Conservation (phyloP, 2,329 filamentous ascomycete genomes). For the Trichoderma aggressivum region DNA sequence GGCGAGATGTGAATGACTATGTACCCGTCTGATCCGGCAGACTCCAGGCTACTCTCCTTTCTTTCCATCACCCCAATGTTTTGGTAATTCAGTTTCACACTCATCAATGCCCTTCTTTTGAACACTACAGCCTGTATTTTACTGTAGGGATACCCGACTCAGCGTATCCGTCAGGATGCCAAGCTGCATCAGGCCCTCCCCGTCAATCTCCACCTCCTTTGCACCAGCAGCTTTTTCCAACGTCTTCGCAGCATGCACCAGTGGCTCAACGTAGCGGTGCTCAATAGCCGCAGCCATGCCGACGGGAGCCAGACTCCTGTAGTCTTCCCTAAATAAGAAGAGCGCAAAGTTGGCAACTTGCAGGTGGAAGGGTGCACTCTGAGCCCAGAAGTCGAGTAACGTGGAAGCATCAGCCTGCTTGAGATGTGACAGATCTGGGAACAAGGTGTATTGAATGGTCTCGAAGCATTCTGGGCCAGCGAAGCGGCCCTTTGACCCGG, state of each 20-base stretch:
- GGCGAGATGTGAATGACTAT: neutral
- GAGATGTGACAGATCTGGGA: constrained; percentile 53
- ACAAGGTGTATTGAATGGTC: constrained; percentile 58
- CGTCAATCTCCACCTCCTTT: constrained; percentile 32
- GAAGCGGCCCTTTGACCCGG: constrained; percentile 41
- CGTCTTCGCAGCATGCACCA: constrained; percentile 43
- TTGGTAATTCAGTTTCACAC: neutral
- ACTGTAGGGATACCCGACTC: constrained; percentile 41
- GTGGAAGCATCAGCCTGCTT: constrained; percentile 40
- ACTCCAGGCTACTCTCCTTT: too few relatives aligned
- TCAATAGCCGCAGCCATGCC: constrained; percentile 57
- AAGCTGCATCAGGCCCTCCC: constrained; percentile 38
- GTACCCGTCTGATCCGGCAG: neutral
- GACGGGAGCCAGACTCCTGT: constrained; percentile 48
- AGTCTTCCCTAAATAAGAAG: constrained; percentile 49
- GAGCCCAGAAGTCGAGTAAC: constrained; percentile 50
- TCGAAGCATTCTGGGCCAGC: constrained; percentile 54
- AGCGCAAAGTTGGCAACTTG: constrained; percentile 60
- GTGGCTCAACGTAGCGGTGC: constrained; percentile 55
- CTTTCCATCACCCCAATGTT: neutral
- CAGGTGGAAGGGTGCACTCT: constrained; percentile 53
- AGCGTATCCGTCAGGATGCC: constrained; percentile 42
- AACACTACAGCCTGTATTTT: neutral
- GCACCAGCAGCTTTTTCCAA: constrained; percentile 33
- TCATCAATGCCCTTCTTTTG: neutral